Evolutionary conservation across 176 grass and related monocot genomes (phyloP).

Genomic region (Eragrostis curvula): DNA sequence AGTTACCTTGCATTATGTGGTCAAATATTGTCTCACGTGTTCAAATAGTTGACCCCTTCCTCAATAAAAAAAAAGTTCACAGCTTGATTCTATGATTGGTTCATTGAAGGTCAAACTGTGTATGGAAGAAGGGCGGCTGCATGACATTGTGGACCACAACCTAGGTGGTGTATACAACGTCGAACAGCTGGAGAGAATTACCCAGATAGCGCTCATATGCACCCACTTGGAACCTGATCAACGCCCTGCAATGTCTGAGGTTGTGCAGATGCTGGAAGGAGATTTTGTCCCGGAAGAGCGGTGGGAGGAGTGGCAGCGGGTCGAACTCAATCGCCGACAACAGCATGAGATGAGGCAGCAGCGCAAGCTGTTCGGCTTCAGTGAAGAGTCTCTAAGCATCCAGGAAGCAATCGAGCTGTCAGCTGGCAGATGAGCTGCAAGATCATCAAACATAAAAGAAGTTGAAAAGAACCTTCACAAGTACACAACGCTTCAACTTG

Average conservation of each 20-base stretch:
- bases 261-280: constrained; percentile 83
- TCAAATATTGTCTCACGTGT: background rate
- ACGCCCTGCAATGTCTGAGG: constrained; percentile 83
- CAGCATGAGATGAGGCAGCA: constrained; percentile 63
- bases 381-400: constrained; percentile 64
- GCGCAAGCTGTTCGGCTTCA: constrained; percentile 56
- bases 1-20: background rate
- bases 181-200: constrained; percentile 56
- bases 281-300: constrained; percentile 51
- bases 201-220: constrained; percentile 81
- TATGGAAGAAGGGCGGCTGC: constrained; percentile 50
- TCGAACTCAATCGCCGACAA: constrained; percentile 53
- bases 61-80: background rate
- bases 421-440: constrained; percentile 48
- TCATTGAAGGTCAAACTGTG: constrained; percentile 63
- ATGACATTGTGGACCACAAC: constrained; percentile 62
- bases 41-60: background rate
- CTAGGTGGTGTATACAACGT: constrained; percentile 44
- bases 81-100: constrained; percentile 24
- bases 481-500: background rate
- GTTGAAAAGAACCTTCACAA: constrained; percentile 23
- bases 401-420: constrained; percentile 75
- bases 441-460: background rate
- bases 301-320: constrained; percentile 76
- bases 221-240: constrained; percentile 54